Evolutionary conservation across 257 asterid genomes (phyloP), one percentile per base, ranked within the genome.

Genomic region (Leptodermis oblonga): DNA sequence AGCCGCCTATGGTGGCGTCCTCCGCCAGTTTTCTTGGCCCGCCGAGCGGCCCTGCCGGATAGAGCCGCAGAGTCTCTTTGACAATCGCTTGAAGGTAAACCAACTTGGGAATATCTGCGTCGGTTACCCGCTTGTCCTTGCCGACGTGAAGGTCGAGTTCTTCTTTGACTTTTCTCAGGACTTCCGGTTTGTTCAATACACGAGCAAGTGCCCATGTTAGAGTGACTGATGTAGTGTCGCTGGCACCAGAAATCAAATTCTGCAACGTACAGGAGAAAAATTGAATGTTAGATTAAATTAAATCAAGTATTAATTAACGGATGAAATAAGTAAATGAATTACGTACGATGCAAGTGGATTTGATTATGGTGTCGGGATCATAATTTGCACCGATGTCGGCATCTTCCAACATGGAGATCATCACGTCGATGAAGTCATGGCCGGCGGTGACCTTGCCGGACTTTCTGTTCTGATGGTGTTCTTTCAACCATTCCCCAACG

Each of bases 131-230:
- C 30, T 76, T 76, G 0, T 66, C 67, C 34, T 78, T 81, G 1
- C 95, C 88, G 1, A 88, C 58, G 0, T 73, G 80, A 3, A 1
- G n/a, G 52, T 84, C 92, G 1, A 88, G n/a, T 31, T 88, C 90
- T 42, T 79, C 62, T 56, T 80, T 84, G 11, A 69, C 88, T 68
- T 54, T 74, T 73, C 68, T 8, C 1, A 83, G 23, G 9, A 70
- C 79, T 41, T 54, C 48, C 11, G 51, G 79, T 43, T 85, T 83
- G 70, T 80, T 78, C 26, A 84, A 54, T 0, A 82, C 70, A 11
- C 82, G 12, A 18, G 73, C 77, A 0, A 86, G 37, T 7, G 82
- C 76, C 92, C 89, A 84, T n/a, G 72, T 79, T 3, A 84, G 71
- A 17, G 77, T 73, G 18, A 74, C 72, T 1, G 78, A 10, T 1